These are phyloP conservation scores for Physocladia obscura DNA, from an alignment of 192 early-diverging fungal genomes.

Conservation along the genomic window DNA sequence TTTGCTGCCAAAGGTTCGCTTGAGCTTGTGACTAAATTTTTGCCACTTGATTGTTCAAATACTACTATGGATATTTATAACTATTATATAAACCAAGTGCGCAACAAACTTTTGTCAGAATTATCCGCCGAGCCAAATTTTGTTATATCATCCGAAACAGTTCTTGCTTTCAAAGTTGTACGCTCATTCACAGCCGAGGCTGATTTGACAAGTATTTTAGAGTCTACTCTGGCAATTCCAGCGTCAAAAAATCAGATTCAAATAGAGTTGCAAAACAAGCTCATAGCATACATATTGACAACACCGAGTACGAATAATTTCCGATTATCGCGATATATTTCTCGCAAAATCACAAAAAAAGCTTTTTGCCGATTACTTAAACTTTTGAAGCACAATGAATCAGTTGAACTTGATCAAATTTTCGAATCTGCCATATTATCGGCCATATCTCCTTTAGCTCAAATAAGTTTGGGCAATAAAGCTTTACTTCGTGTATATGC, in stretches of 20 bases:
- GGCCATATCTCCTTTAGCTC: neutral
- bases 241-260: neutral
- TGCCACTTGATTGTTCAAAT: neutral
- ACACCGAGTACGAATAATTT: neutral
- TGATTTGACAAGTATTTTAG: conserved; percentile 5
- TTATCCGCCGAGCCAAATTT: neutral
- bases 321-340: neutral
- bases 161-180: conserved; percentile 1
- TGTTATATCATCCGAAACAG: neutral
- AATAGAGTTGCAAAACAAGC: neutral
- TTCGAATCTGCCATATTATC: conserved; percentile 10
- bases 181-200: conserved; percentile 4
- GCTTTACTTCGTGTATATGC: conserved; percentile 1
- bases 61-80: neutral
- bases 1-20: too few relatives aligned
- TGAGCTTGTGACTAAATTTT: neutral
- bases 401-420: conserved; percentile 31
- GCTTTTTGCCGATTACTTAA: conserved; percentile 18
- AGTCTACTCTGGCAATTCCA: conserved; percentile 11
- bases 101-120: conserved; percentile 6
- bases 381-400: conserved; percentile 20
- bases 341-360: neutral
- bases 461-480: neutral
- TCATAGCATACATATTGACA: conserved; percentile 5
- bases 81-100: conserved; percentile 18